phyloP scores from a whole-genome alignment of 495 filamentous ascomycete species.

The Penicillium longicatenatum region DNA sequence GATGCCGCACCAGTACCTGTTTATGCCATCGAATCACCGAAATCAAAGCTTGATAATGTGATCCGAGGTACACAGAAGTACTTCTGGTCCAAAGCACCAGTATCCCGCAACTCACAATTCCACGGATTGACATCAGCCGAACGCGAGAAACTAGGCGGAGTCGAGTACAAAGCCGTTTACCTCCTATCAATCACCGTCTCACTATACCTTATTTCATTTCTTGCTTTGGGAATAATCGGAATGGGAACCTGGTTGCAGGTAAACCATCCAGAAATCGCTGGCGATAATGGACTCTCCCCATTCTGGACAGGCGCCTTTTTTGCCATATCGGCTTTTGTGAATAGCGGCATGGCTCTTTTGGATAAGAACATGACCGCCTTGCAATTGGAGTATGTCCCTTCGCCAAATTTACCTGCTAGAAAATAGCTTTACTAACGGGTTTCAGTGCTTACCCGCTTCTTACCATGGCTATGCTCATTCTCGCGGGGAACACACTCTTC shows the following conservation, averaged over 20 bases:
- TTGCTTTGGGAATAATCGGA: constrained; percentile 69
- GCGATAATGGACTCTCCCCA: constrained; percentile 69
- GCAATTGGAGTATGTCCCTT: constrained; percentile 34
- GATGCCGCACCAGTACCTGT: constrained; percentile 28
- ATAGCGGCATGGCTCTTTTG: constrained; percentile 82
- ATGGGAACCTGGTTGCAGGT: constrained; percentile 70
- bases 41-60: constrained; percentile 27
- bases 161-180: constrained; percentile 78
- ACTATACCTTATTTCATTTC: constrained; percentile 71
- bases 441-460: constrained; percentile 64
- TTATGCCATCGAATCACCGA: constrained; percentile 10
- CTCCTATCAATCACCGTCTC: constrained; percentile 72
- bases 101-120: constrained; percentile 75
- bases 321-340: constrained; percentile 76
- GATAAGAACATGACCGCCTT: constrained; percentile 73
- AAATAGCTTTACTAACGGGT: constrained; percentile 12
- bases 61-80: constrained; percentile 38
- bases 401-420: background rate
- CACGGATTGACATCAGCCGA: constrained; percentile 66
- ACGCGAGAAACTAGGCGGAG: constrained; percentile 72
- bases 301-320: constrained; percentile 54
- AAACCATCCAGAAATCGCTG: constrained; percentile 57
- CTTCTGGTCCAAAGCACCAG: constrained; percentile 45
- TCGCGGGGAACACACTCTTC: constrained; percentile 82
- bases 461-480: constrained; percentile 73